Evolutionary conservation across 805 yeast species (phyloP).

Genomic region (Candida pseudofarinosa): DNA sequence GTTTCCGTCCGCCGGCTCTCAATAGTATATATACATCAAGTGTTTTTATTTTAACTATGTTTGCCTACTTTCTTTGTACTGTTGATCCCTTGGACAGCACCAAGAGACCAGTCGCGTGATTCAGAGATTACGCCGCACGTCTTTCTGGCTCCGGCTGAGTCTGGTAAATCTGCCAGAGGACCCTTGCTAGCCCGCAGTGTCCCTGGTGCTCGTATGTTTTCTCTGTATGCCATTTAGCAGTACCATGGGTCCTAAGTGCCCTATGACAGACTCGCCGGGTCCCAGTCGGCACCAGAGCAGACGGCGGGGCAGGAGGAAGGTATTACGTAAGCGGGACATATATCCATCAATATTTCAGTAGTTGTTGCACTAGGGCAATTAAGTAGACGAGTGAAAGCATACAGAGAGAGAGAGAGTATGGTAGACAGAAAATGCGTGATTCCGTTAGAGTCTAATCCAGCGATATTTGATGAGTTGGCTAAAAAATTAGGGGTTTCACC

Average conservation of each 20-base stretch:
- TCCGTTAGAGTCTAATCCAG: constrained; percentile 91
- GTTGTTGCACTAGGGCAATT: background rate
- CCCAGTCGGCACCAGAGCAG: too few species aligned
- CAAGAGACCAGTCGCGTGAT: background rate
- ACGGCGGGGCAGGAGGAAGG: too few species aligned
- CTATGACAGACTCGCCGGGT: too few species aligned
- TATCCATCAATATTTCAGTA: too few species aligned
- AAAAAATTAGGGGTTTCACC: constrained; percentile 62
- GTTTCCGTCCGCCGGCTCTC: background rate
- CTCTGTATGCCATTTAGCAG: too few species aligned
- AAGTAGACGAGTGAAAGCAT: background rate
- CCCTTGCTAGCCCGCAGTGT: too few species aligned
- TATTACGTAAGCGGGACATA: background rate
- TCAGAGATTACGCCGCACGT: too few species aligned
- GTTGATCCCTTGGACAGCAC: background rate
- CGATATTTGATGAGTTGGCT: constrained; percentile 69
- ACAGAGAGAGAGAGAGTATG: constrained; percentile 1
- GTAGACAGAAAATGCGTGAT: constrained; percentile 43
- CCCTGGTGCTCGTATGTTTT: too few species aligned
- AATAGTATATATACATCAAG: background rate
- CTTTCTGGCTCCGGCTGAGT: too few species aligned
- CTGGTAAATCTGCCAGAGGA: too few species aligned
- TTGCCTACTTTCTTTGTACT: background rate
- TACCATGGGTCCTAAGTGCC: too few species aligned
- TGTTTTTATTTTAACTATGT: background rate